Percentiles rank a stretch among this genome's conserved stretches.
phyloP scores from a whole-genome alignment of 2,329 filamentous ascomycete species.

The Penicillium italicum region DNA sequence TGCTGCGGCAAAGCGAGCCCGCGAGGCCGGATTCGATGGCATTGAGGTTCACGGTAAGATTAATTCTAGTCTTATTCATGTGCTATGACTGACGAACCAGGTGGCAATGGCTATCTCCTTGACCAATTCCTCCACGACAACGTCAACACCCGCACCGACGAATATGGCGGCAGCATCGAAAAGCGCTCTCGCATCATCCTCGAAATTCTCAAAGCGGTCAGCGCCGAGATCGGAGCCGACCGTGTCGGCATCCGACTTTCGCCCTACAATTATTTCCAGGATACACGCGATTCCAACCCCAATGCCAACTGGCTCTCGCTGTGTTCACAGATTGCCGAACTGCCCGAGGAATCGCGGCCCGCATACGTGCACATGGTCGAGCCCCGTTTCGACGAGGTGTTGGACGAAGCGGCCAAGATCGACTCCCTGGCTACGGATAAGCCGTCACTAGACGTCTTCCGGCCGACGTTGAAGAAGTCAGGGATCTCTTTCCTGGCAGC shows the following conservation, averaged over 20 bases:
- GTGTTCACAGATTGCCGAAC: slow-evolving; percentile 40
- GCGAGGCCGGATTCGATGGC: slow-evolving; percentile 50
- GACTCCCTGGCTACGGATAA: slow-evolving; percentile 31
- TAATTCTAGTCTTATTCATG: not conserved
- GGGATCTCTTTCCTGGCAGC: slow-evolving; percentile 38
- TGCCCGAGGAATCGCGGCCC: slow-evolving; percentile 36
- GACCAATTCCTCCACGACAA: slow-evolving; percentile 61
- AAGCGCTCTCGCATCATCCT: slow-evolving; percentile 51
- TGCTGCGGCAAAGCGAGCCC: slow-evolving; percentile 42
- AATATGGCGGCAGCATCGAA: slow-evolving; percentile 48
- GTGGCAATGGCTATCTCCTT: slow-evolving; percentile 64
- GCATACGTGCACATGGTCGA: slow-evolving; percentile 50
- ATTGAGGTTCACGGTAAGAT: slow-evolving; percentile 45
- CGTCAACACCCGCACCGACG: slow-evolving; percentile 53
- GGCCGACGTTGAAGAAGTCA: slow-evolving; percentile 38
- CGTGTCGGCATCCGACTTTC: slow-evolving; percentile 56
- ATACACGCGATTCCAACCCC: slow-evolving; percentile 46
- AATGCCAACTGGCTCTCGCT: slow-evolving; percentile 47
- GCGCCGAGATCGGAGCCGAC: slow-evolving; percentile 45
- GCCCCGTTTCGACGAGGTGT: slow-evolving; percentile 48
- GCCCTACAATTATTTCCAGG: slow-evolving; percentile 60
- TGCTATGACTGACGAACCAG: slow-evolving; percentile 32
- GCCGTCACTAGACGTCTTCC: slow-evolving; percentile 42
- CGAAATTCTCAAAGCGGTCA: slow-evolving; percentile 53
- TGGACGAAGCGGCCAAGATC: slow-evolving; percentile 46